Percentiles rank a stretch among this genome's conserved stretches.
phyloP scores from a whole-genome alignment of 768 basidiomycete genomes.

The Suillus lakei region DNA sequence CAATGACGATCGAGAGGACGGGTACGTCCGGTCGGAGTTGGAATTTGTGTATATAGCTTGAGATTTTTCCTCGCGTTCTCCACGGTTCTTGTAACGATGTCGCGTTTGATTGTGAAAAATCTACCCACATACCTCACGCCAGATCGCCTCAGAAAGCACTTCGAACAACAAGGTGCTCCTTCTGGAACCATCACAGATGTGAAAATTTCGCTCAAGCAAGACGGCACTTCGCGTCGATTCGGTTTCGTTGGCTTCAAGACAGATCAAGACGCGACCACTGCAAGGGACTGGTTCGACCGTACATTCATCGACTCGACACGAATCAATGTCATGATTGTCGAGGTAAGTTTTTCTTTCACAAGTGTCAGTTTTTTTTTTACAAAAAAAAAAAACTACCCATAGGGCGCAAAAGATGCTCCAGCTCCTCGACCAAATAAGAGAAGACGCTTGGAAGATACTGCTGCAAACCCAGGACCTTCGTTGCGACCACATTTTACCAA shows the following conservation, averaged over 20 bases:
- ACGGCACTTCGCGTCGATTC: constrained; percentile 85
- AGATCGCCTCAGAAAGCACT: constrained; percentile 67
- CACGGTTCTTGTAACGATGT: constrained; percentile 50
- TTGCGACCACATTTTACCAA: constrained; percentile 16
- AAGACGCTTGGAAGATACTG: constrained; percentile 44
- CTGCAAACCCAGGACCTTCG: not conserved
- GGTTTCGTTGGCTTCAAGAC: constrained; percentile 93
- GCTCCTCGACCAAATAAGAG: constrained; percentile 73
- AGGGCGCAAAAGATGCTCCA: constrained; percentile 76
- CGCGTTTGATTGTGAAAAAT: constrained; percentile 84
- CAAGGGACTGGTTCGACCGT: constrained; percentile 82
- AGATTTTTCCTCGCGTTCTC: constrained; percentile 5
- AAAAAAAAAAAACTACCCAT: constrained; percentile 8
- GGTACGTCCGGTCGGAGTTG: not conserved
- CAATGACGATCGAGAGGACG: constrained; percentile 7
- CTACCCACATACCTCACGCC: constrained; percentile 73
- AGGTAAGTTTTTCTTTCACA: constrained; percentile 52
- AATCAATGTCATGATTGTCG: constrained; percentile 75
- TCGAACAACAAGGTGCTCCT: constrained; percentile 63
- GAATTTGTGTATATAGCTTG: not conserved
- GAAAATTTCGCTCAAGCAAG: constrained; percentile 74
- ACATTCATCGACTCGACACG: constrained; percentile 83
- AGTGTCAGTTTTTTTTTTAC: constrained; percentile 6
- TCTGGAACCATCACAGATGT: constrained; percentile 82
- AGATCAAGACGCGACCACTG: constrained; percentile 71